Conservation (phyloP, 225 moss, liverwort and hornwort genomes). For the Straminergon stramineum region DNA sequence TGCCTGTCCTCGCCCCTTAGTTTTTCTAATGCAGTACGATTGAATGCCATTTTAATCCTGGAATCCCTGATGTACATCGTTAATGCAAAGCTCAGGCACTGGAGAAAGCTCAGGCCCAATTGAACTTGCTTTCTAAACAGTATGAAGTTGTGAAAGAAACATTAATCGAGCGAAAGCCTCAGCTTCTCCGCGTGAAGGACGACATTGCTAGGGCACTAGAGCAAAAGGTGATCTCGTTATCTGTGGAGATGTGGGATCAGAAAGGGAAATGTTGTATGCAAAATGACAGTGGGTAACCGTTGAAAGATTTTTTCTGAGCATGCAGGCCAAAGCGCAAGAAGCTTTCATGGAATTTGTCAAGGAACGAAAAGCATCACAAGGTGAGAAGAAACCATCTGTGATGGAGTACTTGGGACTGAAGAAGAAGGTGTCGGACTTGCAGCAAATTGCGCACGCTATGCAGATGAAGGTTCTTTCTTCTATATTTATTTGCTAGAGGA, state of each 20-base stretch:
- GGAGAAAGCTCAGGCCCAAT: constrained; percentile 41
- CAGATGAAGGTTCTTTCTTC: constrained; percentile 45
- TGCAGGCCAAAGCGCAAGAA: constrained; percentile 45
- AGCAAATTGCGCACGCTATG: constrained; percentile 44
- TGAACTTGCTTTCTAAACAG: constrained; percentile 37
- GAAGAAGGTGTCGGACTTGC: constrained; percentile 32
- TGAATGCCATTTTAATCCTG: neutral
- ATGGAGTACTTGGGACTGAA: constrained; percentile 70
- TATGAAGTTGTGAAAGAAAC: constrained; percentile 20
- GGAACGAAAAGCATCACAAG: constrained; percentile 50
- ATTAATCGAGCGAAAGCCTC: constrained; percentile 48
- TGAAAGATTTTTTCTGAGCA: neutral
- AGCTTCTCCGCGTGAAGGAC: constrained; percentile 53
- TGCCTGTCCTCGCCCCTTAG: neutral
- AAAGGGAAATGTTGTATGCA: neutral
- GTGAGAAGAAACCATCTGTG: constrained; percentile 58
- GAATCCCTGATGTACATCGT: neutral
- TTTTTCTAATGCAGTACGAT: neutral
- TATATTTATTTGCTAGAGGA: neutral
- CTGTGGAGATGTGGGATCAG: neutral
- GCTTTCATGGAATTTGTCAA: constrained; percentile 33
- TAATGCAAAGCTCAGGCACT: constrained; percentile 32
- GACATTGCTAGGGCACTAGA: constrained; percentile 28
- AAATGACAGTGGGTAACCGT: neutral
- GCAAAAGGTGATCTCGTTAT: constrained; percentile 41